Evolutionary conservation across 768 basidiomycete species (phyloP).

Genomic region (Russula dissimulans): DNA sequence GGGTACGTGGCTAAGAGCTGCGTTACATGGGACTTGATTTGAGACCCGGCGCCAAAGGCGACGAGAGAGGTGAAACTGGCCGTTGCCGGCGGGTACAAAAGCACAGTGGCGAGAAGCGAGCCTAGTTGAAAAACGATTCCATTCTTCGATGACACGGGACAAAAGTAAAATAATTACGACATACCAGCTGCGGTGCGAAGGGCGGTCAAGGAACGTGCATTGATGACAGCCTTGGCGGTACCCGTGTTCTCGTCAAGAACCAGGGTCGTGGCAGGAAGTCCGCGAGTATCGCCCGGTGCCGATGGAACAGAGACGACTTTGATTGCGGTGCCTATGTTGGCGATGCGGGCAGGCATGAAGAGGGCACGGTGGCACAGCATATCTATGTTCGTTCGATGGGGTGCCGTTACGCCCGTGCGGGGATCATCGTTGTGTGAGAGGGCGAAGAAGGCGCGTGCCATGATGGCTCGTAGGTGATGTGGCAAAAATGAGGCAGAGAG

Average conservation of each 20-base stretch:
- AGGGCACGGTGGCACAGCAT: slow-evolving; percentile 51
- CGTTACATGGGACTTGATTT: slow-evolving; percentile 55
- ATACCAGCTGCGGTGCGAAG: slow-evolving; percentile 74
- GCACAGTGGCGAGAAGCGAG: slow-evolving; percentile 54
- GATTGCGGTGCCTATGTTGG: slow-evolving; percentile 45
- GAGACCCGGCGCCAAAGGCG: slow-evolving; percentile 66
- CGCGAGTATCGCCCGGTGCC: slow-evolving; percentile 32
- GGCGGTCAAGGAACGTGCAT: slow-evolving; percentile 70
- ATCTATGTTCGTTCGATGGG: slow-evolving; percentile 51
- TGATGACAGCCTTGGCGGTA: slow-evolving; percentile 62
- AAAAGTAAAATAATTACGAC: slow-evolving; percentile 10
- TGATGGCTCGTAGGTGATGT: slow-evolving; percentile 28
- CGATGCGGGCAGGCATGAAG: slow-evolving; percentile 76
- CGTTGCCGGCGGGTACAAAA: slow-evolving; percentile 34
- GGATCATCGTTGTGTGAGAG: neutral
- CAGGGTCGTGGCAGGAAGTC: slow-evolving; percentile 69
- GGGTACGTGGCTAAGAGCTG: slow-evolving; percentile 52
- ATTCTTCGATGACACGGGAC: neutral
- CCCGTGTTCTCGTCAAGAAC: slow-evolving; percentile 67
- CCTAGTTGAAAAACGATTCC: slow-evolving; percentile 32
- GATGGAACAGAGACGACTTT: slow-evolving; percentile 78
- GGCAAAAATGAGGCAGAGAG: slow-evolving; percentile 40
- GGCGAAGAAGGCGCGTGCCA: slow-evolving; percentile 19
- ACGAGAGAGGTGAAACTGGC: slow-evolving; percentile 38
- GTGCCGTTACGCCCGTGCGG: slow-evolving; percentile 23